Percentiles rank a stretch among this genome's conserved stretches.
Evolutionary conservation across 2,329 filamentous ascomycete species (phyloP).

Genomic region (Colletotrichum shisoi): DNA sequence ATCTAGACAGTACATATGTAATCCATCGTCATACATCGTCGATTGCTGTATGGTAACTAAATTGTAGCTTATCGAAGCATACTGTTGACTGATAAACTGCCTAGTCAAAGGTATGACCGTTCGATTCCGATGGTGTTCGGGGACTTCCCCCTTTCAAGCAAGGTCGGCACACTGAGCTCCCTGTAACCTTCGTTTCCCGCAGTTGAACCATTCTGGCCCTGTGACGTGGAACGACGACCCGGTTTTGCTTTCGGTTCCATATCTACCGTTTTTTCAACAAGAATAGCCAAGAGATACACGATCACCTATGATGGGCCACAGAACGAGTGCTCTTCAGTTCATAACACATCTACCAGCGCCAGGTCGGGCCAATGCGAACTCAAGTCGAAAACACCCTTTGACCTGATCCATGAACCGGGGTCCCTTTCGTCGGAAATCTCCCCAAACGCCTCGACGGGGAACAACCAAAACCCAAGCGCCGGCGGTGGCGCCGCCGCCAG

Average conservation of each 20-base stretch:
- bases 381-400: constrained; percentile 5
- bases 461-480: constrained; percentile 35
- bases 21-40: too few relatives aligned
- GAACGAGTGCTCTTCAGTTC: not conserved
- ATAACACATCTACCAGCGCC: constrained; percentile 11
- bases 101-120: not conserved
- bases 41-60: too few relatives aligned
- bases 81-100: not conserved
- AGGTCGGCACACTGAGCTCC: too few relatives aligned
- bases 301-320: too few relatives aligned
- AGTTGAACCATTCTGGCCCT: not conserved
- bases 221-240: too few relatives aligned
- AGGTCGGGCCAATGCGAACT: constrained; percentile 27
- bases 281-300: not conserved
- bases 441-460: constrained; percentile 15
- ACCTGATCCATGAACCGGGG: not conserved
- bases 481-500: constrained; percentile 28
- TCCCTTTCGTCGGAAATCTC: not conserved
- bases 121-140: not conserved
- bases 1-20: not conserved
- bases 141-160: not conserved
- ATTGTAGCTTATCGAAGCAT: too few relatives aligned
- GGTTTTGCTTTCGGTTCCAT: too few relatives aligned
- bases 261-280: not conserved
- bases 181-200: not conserved